These are phyloP conservation scores for Schwanniomyces pseudopolymorphus DNA, from an alignment of 805 yeast genomes.

Conservation along the genomic window DNA sequence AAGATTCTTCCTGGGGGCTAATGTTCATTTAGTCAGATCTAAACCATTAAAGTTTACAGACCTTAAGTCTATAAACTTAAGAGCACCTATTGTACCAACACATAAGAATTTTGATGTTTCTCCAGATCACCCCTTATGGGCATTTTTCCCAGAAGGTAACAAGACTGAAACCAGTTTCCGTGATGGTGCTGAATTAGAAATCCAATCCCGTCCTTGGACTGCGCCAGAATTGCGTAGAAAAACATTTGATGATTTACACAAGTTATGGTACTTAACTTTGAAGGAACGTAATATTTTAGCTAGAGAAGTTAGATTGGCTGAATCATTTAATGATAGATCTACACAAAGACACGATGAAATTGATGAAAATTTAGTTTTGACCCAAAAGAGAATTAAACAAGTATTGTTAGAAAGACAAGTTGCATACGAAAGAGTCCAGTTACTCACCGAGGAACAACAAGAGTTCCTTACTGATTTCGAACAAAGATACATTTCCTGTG, in stretches of 20 bases:
- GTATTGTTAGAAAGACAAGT: conserved; percentile 84
- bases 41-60: conserved; percentile 18
- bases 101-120: conserved; percentile 67
- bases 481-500: conserved; percentile 52
- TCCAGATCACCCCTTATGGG: conserved; percentile 94
- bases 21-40: conserved; percentile 39
- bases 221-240: conserved; percentile 87
- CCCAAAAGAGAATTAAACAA: conserved; percentile 66
- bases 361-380: conserved; percentile 34
- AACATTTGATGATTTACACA: conserved; percentile 87
- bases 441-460: conserved; percentile 43
- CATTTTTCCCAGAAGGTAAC: conserved; percentile 61
- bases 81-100: conserved; percentile 86
- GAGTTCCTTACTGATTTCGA: conserved; percentile 58
- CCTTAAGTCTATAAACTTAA: conserved; percentile 48
- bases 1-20: conserved; percentile 34
- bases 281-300: conserved; percentile 78
- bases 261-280: conserved; percentile 83
- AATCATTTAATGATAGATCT: conserved; percentile 15
- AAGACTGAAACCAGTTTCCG: conserved; percentile 60
- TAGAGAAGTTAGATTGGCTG: conserved; percentile 68
- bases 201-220: conserved; percentile 76
- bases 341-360: conserved; percentile 40
- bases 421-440: conserved; percentile 61
- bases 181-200: conserved; percentile 48